Percentiles rank a stretch among this genome's conserved stretches.
Conservation (phyloP, 208 protist genomes). For the Perkinsela sp. region DNA sequence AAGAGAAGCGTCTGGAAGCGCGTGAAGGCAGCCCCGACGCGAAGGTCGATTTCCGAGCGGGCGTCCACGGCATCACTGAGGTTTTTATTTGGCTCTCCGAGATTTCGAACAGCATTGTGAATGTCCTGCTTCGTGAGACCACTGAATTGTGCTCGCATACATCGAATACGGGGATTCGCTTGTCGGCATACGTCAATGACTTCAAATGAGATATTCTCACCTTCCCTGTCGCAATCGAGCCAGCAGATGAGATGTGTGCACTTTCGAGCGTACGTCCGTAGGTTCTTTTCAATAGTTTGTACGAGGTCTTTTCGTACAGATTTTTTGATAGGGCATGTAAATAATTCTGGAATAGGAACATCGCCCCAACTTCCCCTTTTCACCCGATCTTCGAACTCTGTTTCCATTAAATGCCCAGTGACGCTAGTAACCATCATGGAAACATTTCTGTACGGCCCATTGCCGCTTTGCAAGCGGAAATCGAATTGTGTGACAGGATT, state of each 20-base stretch:
- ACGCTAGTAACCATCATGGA: conserved; percentile 83
- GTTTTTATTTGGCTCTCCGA: conserved; percentile 61
- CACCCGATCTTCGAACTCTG: conserved; percentile 45
- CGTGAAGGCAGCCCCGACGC: conserved; percentile 78
- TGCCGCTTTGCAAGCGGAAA: no score
- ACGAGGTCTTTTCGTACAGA: conserved; percentile 9
- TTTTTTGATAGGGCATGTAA: conserved; percentile 46
- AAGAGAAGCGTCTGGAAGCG: conserved; percentile 69
- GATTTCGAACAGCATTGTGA: conserved; percentile 27
- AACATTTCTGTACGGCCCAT: conserved; percentile 16
- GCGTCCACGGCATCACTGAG: conserved; percentile 70
- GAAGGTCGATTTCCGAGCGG: conserved; percentile 77
- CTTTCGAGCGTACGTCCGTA: conserved; percentile 32
- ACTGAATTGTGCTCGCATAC: conserved; percentile 67
- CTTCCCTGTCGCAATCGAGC: conserved; percentile 84
- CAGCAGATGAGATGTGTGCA: conserved; percentile 65
- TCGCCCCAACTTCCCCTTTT: conserved; percentile 30
- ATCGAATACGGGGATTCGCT: conserved; percentile 17
- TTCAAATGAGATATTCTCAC: conserved; percentile 90
- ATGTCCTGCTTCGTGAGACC: conserved; percentile 60
- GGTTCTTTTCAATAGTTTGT: conserved; percentile 8
- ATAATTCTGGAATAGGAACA: conserved; percentile 58
- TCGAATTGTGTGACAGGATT: conserved; percentile 31
- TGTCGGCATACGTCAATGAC: conserved; percentile 51
- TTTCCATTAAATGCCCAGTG: conserved; percentile 75